Percentiles rank a stretch among this genome's conserved stretches.
Conservation (phyloP, 1,284 basidiomycete species). For the Tilletia walkeri region DNA sequence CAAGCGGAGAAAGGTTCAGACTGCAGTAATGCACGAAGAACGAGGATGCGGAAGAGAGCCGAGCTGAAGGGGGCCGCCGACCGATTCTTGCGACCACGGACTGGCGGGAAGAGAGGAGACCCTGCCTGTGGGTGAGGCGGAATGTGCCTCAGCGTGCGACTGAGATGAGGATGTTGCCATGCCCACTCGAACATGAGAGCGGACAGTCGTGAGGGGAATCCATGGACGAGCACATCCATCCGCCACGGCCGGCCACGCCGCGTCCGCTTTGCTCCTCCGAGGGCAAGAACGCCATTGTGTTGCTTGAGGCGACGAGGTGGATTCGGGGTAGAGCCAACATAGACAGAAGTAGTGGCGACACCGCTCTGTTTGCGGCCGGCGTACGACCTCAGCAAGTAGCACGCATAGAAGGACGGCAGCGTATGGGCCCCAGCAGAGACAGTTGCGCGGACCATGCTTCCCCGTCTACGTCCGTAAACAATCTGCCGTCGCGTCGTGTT, state of each 20-base stretch:
- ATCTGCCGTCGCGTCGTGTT: background rate
- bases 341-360: slow-evolving; percentile 58
- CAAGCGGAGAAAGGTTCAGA: slow-evolving; percentile 51
- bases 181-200: slow-evolving; percentile 88
- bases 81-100: slow-evolving; percentile 23
- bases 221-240: slow-evolving; percentile 84
- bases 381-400: slow-evolving; percentile 71
- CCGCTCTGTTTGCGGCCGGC: slow-evolving; percentile 56
- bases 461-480: background rate
- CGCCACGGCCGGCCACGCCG: slow-evolving; percentile 73
- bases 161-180: slow-evolving; percentile 71
- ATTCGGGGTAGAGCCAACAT: slow-evolving; percentile 79
- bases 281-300: slow-evolving; percentile 76
- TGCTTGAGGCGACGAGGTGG: slow-evolving; percentile 76
- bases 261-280: slow-evolving; percentile 72
- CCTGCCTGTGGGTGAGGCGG: slow-evolving; percentile 26
- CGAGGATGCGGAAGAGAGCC: slow-evolving; percentile 49
- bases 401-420: slow-evolving; percentile 79
- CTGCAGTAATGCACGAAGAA: slow-evolving; percentile 45
- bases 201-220: slow-evolving; percentile 79
- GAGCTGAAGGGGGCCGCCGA: slow-evolving; percentile 28
- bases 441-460: slow-evolving; percentile 45
- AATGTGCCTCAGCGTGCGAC: slow-evolving; percentile 56
- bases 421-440: slow-evolving; percentile 60
- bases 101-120: slow-evolving; percentile 18